These are phyloP conservation scores for Tuber borchii DNA, from an alignment of 495 filamentous ascomycete genomes.

Conservation along the genomic window DNA sequence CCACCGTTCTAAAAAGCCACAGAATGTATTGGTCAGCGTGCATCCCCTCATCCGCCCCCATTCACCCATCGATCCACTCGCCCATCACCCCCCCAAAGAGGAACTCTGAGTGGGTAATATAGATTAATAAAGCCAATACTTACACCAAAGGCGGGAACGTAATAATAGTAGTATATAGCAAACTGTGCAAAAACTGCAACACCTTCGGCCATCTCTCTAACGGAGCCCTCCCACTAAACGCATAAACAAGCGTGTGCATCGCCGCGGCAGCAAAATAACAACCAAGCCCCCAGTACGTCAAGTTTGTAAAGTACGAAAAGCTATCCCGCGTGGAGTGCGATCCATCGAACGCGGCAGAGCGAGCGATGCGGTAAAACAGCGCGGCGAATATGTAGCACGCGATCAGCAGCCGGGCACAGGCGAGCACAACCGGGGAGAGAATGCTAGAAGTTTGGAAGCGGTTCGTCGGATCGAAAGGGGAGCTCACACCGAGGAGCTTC, in stretches of 20 bases:
- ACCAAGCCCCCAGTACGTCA: conserved; percentile 71
- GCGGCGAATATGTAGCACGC: conserved; percentile 66
- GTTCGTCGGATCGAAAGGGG: conserved; percentile 53
- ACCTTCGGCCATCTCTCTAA: conserved; percentile 56
- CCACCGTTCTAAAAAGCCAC: conserved; percentile 46
- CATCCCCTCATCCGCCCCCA: neutral
- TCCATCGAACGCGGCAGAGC: conserved; percentile 39
- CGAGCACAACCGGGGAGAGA: conserved; percentile 58
- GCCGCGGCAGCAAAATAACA: conserved; percentile 66
- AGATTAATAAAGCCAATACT: conserved; percentile 2
- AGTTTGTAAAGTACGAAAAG: conserved; percentile 75
- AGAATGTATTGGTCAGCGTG: neutral
- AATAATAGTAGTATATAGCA: conserved; percentile 60
- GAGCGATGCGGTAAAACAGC: conserved; percentile 62
- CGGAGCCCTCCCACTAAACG: conserved; percentile 50
- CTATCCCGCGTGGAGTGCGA: conserved; percentile 44
- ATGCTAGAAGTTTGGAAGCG: conserved; percentile 73
- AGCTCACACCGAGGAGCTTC: conserved; percentile 14
- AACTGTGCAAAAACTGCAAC: conserved; percentile 59
- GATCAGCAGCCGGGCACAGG: conserved; percentile 53
- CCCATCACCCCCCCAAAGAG: neutral
- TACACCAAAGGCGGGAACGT: conserved; percentile 63
- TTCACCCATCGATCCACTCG: neutral
- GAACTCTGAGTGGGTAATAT: conserved; percentile 28
- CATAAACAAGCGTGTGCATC: conserved; percentile 62